A percentile compares a stretch with the other conserved stretches of the same genome.
These are phyloP conservation scores for Bassia scoparia DNA, from an alignment of 148 eudicot species.

Conservation along the genomic window DNA sequence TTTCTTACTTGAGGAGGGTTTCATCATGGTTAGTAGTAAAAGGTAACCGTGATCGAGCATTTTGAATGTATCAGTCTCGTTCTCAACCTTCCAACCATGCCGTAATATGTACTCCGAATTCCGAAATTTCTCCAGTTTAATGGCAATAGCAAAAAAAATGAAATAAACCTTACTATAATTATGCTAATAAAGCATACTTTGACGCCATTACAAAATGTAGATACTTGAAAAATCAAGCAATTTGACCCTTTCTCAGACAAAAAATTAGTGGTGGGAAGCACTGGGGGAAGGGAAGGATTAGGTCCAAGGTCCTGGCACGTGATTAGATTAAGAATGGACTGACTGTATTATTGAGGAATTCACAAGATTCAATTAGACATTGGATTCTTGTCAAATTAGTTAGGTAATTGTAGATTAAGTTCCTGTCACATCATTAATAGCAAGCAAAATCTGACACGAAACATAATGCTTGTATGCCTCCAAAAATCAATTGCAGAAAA, in stretches of 20 bases:
- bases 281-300: not conserved
- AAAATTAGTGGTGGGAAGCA: not conserved
- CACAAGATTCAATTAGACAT: not conserved
- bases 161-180: not conserved
- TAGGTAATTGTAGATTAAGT: not conserved
- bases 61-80: too few relatives aligned
- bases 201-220: not conserved
- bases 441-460: not conserved
- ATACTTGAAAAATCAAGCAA: not conserved
- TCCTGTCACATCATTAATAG: not conserved
- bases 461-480: not conserved
- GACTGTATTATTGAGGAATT: not conserved
- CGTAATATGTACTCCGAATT: too few relatives aligned
- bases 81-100: too few relatives aligned
- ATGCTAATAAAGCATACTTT: not conserved
- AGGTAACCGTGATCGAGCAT: too few relatives aligned
- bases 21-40: too few relatives aligned
- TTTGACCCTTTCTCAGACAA: not conserved
- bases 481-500: not conserved
- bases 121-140: too few relatives aligned
- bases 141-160: too few relatives aligned
- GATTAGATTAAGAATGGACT: conserved; percentile 5
- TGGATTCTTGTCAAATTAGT: conserved; percentile 8
- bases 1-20: too few relatives aligned
- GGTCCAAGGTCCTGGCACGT: not conserved